Percentiles rank a stretch among this genome's conserved stretches.
phyloP scores from a whole-genome alignment of 345 rosid species.

The Eucalyptus marginata region DNA sequence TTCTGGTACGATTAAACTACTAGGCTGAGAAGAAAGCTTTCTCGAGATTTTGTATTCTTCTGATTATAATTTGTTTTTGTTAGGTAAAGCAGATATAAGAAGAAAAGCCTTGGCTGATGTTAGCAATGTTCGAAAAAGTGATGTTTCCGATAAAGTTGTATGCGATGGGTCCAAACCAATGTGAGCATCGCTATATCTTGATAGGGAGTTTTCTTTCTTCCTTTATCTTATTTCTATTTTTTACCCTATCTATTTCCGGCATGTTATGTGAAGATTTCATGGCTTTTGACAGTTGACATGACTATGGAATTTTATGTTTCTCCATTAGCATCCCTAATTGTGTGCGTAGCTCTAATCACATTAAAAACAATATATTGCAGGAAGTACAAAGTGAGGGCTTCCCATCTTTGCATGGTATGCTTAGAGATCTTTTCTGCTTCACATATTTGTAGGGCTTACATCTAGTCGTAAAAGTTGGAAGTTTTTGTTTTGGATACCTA shows the following conservation, averaged over 20 bases:
- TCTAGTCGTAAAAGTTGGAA: background rate
- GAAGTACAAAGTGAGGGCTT: constrained; percentile 10
- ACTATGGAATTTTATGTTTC: background rate
- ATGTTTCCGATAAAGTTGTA: constrained; percentile 2
- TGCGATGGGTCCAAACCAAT: constrained; percentile 35
- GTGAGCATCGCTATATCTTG: constrained; percentile 28
- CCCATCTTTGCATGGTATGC: constrained; percentile 13
- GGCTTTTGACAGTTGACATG: background rate
- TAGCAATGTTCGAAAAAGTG: constrained; percentile 36
- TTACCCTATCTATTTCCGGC: background rate
- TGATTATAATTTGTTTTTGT: background rate
- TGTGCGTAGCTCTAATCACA: background rate
- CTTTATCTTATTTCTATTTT: background rate
- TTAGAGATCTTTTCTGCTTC: background rate
- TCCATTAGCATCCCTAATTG: background rate
- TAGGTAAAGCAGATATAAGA: constrained; percentile 27
- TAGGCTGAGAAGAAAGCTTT: background rate
- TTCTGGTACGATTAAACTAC: background rate
- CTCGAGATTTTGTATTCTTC: background rate
- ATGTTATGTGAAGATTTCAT: background rate
- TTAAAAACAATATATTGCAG: constrained; percentile 1
- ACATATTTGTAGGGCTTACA: background rate
- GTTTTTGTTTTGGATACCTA: background rate
- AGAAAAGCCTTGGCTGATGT: constrained; percentile 77
- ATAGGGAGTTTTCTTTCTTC: background rate